Base-by-base conservation (phyloP, 495 filamentous ascomycete species). In the Trichoderma parareesei region DNA sequence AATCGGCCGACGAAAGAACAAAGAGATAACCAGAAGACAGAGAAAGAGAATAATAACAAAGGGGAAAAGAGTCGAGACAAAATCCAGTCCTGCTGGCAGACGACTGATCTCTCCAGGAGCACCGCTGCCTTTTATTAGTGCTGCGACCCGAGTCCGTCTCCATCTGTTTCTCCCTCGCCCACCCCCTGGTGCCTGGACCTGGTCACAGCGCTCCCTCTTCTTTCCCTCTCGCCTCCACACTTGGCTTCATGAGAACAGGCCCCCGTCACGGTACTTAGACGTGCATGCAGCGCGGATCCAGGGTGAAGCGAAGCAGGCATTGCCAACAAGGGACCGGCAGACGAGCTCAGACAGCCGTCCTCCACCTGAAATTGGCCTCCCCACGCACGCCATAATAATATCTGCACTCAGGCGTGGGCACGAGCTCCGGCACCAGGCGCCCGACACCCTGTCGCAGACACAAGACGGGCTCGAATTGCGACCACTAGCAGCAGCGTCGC, bases 201-300 rank as follows among this genome's bases (percentile, higher is more conserved):
- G 53, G 53, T 37, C 53, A 37, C 53, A 57, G 53, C 53, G 53
- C 53, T 37, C 11, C 37, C 27, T 27, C 4, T 49, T 20, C 20
- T 49, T 49, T 18, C 20, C 4, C 18, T 18, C 18, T 49, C 53
- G 27, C 53, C 53, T 57, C 53, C 53, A 57, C 53, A 57, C 27
- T 57, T 57, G 33, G 53, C 53, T 57, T 41, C 27, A 55, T 55
- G 48, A 20, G 18, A 55, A 43, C 9, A 55, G n/a, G 43, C n/a
- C 48, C 48, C 48, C 48, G 20, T 55, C 48, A 57, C 53, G 53
- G 53, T 57, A 57, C 33, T 57, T 57, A 57, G 53, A 57, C 53
- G 53, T 57, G 53, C 53, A 57, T 57, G 53, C 53, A 57, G 53
- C 53, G 53, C 53, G 53, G 53, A 57, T 57, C 53, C 35, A 49